A percentile compares a stretch with the other conserved stretches of the same genome.
Conservation (phyloP, 768 basidiomycete species). For the Boletus edulis region DNA sequence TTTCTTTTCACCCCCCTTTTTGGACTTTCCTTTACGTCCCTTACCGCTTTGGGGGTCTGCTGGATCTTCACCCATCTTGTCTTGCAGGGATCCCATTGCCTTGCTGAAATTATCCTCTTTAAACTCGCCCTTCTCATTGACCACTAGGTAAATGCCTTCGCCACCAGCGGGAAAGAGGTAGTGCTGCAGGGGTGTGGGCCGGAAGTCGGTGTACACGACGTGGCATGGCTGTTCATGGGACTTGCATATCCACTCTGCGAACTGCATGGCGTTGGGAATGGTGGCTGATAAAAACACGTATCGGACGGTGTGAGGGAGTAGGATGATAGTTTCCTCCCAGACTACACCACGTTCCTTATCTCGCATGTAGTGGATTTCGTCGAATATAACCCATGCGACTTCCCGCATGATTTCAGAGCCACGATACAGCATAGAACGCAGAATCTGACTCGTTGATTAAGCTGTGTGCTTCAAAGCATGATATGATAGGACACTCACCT, state of each 20-base stretch:
- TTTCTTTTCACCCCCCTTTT: constrained; percentile 91
- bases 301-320: constrained; percentile 92
- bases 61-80: constrained; percentile 84
- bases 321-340: constrained; percentile 99
- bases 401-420: constrained; percentile 99
- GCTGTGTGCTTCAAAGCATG: neutral
- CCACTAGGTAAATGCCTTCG: constrained; percentile 95
- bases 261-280: constrained; percentile 99
- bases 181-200: constrained; percentile 96
- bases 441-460: constrained; percentile 56
- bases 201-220: constrained; percentile 98
- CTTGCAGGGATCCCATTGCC: constrained; percentile 93
- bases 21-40: constrained; percentile 88
- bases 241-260: constrained; percentile 98
- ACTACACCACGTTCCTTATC: constrained; percentile 99
- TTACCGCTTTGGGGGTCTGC: constrained; percentile 83
- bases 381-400: constrained; percentile 99
- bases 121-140: constrained; percentile 98
- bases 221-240: constrained; percentile 98
- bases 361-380: constrained; percentile 99
- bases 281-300: constrained; percentile 99
- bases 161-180: constrained; percentile 97
- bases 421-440: constrained; percentile 97
- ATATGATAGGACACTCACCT: constrained; percentile 47
- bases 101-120: constrained; percentile 97